Evolutionary conservation across 2,329 filamentous ascomycete species (phyloP).

Genomic region (Chaetomiaceae sp.): DNA sequence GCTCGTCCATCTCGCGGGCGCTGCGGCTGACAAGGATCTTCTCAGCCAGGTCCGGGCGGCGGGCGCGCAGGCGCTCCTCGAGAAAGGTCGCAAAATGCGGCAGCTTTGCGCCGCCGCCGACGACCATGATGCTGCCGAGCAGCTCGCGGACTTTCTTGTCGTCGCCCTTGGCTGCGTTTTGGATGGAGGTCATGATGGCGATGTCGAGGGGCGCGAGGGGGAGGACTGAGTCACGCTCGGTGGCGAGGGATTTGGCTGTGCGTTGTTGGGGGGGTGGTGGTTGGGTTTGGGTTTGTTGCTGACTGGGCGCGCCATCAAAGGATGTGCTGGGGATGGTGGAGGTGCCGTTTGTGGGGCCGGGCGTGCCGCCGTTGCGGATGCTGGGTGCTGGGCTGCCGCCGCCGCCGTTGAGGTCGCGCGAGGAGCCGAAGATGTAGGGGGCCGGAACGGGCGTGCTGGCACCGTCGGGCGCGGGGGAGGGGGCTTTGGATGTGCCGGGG

Average conservation of each 20-base stretch:
- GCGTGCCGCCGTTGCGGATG: constrained; percentile 47
- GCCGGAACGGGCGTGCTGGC: constrained; percentile 60
- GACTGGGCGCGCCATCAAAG: constrained; percentile 7
- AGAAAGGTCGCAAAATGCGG: constrained; percentile 75
- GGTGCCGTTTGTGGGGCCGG: constrained; percentile 33
- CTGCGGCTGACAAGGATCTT: constrained; percentile 60
- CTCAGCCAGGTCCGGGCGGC: constrained; percentile 56
- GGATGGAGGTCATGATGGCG: constrained; percentile 84
- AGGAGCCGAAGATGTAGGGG: constrained; percentile 50
- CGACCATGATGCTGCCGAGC: constrained; percentile 82
- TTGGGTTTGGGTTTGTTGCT: constrained; percentile 8
- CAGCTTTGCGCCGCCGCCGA: constrained; percentile 78
- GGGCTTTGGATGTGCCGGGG: constrained; percentile 78
- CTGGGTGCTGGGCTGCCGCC: constrained; percentile 51
- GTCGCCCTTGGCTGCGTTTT: constrained; percentile 79
- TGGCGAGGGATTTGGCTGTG: constrained; percentile 50
- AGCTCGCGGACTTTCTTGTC: constrained; percentile 92
- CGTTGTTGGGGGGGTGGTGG: constrained; percentile 40
- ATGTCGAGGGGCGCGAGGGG: constrained; percentile 80
- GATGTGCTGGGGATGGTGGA: constrained; percentile 12
- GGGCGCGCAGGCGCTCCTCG: constrained; percentile 72
- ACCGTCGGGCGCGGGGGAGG: constrained; percentile 80
- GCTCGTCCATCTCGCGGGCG: constrained; percentile 90
- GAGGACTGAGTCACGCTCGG: constrained; percentile 72
- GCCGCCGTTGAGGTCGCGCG: constrained; percentile 38